A percentile compares a stretch with the other conserved stretches of the same genome.
Evolutionary conservation across 106 monocot genomes (phyloP).

Genomic region (Triglochin maritima): DNA sequence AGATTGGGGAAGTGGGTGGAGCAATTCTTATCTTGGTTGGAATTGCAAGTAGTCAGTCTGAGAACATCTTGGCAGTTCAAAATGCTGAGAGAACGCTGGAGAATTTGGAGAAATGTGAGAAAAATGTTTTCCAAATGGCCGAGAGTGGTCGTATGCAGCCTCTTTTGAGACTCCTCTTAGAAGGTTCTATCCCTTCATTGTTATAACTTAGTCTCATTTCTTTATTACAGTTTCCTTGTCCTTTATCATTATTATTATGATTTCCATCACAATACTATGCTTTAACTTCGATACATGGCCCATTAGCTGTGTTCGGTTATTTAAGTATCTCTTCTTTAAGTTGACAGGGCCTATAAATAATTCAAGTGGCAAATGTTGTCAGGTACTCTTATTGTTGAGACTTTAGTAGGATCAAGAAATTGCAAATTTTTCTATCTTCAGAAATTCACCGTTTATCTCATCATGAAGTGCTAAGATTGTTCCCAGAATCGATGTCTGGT

Average conservation of each 20-base stretch:
- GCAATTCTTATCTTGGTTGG: slow-evolving; percentile 82
- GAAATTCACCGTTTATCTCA: too few species aligned
- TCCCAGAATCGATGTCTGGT: too few species aligned
- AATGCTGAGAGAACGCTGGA: slow-evolving; percentile 63
- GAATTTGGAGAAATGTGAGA: slow-evolving; percentile 74
- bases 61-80: slow-evolving; percentile 47
- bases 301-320: too few species aligned
- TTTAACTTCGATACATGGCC: too few species aligned
- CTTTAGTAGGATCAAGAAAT: too few species aligned
- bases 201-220: background rate
- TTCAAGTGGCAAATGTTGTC: too few species aligned
- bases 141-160: slow-evolving; percentile 83
- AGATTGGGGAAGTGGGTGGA: slow-evolving; percentile 69
- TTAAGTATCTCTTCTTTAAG: too few species aligned
- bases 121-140: slow-evolving; percentile 90
- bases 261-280: background rate
- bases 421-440: too few species aligned
- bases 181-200: slow-evolving; percentile 28
- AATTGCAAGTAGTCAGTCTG: slow-evolving; percentile 68
- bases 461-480: too few species aligned
- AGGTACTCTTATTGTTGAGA: too few species aligned
- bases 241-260: background rate
- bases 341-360: too few species aligned
- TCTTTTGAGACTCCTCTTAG: slow-evolving; percentile 55
- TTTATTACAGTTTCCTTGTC: too few species aligned